Evolutionary conservation across 805 yeast species (phyloP), one percentile per base, ranked within the genome.

Genomic region (Starmerella ratchasimensis): DNA sequence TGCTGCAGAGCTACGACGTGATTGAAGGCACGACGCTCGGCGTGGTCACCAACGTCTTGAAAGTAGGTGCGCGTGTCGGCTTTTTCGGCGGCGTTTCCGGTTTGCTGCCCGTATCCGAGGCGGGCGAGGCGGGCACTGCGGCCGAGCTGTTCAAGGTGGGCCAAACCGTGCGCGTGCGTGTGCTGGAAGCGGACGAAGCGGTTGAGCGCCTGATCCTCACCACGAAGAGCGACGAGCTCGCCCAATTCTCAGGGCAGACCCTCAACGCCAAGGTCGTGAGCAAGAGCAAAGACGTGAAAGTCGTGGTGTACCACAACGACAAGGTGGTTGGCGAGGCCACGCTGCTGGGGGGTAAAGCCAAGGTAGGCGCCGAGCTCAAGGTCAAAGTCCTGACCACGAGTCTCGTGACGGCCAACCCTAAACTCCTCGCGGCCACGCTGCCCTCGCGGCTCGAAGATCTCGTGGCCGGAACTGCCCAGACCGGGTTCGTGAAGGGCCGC

Each of bases 141-240:
- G 84, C 94, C 15, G 88, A 84, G 47, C 79, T 77, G 57, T 68
- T 88, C 49, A 74, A 74, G 46, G 53, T 80, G 13, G 94, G 94
- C 4, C 97, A 90, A 60, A 76, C 94, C 1, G 76, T 90, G 27
- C 59, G 62, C 7, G 93, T 81, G 7, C 72, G 76, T 49, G 62
- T 90, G 14, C 50, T 76, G 29, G 60, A 65, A 27, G 71, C 77
- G 29, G 74, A 79, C 47, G 55, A 63, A 9, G 72, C 67, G 23
- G 62, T 64, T 20, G 54, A 64, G 14, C 70, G 76, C 51, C 62
- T 84, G 44, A 59, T 71, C 17, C 93, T 81, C 2, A 76, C 93
- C 34, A 26, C 31, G 11, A 13, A 42, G 7, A 15, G 7, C 15
- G 10, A 39, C 3, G 17, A 39, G 21, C 36, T 43, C 11, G 28